phyloP scores from a whole-genome alignment of 1,284 basidiomycete species.

The Malassezia caprae region DNA sequence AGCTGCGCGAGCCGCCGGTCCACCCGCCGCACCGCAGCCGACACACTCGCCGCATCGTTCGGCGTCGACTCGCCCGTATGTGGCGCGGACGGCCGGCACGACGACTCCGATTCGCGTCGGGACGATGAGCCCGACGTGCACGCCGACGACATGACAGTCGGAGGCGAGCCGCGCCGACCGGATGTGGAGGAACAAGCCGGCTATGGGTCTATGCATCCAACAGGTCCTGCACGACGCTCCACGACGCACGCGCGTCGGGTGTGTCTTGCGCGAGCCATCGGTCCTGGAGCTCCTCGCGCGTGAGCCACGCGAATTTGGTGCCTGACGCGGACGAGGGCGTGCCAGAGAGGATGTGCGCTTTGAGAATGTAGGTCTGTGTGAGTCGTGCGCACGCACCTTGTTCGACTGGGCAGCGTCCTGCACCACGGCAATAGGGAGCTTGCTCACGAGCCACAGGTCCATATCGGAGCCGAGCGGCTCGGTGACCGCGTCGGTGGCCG shows the following conservation, averaged over 20 bases:
- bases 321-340: constrained; percentile 46
- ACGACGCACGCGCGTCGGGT: constrained; percentile 59
- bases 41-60: neutral
- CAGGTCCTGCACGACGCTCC: constrained; percentile 66
- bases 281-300: constrained; percentile 69
- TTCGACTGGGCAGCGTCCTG: neutral
- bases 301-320: constrained; percentile 75
- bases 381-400: constrained; percentile 11
- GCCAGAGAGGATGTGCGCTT: constrained; percentile 35
- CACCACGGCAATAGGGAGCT: constrained; percentile 35
- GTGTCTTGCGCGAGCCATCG: constrained; percentile 34
- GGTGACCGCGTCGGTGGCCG: constrained; percentile 25
- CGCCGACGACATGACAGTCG: neutral
- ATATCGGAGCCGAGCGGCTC: constrained; percentile 29
- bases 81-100: neutral
- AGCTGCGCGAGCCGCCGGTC: constrained; percentile 13
- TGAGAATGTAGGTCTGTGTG: constrained; percentile 34
- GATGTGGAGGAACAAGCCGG: neutral
- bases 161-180: neutral
- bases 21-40: neutral
- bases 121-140: neutral
- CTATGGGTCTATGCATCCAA: constrained; percentile 48
- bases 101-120: neutral
- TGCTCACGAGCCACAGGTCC: constrained; percentile 43
- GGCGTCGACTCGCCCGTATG: neutral